These are phyloP conservation scores for Castanopsis chinensis DNA, from an alignment of 306 rosid genomes.

Conservation along the genomic window DNA sequence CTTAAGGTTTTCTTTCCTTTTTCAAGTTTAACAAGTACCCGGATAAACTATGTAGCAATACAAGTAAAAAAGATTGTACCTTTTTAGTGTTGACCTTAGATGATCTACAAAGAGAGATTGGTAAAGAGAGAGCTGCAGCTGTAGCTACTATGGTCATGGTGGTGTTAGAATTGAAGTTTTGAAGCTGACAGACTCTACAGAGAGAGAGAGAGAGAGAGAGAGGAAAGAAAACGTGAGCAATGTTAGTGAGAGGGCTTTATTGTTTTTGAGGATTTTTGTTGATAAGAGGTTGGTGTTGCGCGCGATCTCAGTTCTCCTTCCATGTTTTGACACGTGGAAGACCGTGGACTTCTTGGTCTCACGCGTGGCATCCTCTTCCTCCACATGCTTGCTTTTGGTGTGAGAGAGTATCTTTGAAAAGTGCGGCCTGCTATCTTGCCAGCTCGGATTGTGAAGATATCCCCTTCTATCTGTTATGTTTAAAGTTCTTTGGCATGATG, in stretches of 20 bases:
- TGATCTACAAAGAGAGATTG: conserved; percentile 45
- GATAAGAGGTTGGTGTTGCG: conserved; percentile 67
- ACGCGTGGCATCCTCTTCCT: conserved; percentile 45
- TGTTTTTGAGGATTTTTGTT: conserved; percentile 21
- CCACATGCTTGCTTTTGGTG: conserved; percentile 50
- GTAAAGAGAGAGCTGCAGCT: conserved; percentile 75
- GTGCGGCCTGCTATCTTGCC: conserved; percentile 56
- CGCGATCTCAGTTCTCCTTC: conserved; percentile 78
- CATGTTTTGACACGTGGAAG: conserved; percentile 60
- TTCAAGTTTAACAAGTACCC: neutral
- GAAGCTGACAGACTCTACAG: conserved; percentile 23
- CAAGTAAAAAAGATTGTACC: conserved; percentile 24
- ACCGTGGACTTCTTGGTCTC: neutral
- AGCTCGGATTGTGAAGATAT: conserved; percentile 53
- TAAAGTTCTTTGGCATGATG: conserved; percentile 25
- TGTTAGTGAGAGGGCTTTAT: conserved; percentile 12
- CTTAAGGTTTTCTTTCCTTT: no score
- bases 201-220: neutral
- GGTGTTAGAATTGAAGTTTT: neutral
- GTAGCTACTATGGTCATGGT: conserved; percentile 79
- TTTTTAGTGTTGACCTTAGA: conserved; percentile 55
- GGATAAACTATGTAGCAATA: neutral
- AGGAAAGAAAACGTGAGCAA: conserved; percentile 17
- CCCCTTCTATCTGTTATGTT: conserved; percentile 38
- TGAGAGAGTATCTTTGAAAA: neutral